phyloP scores from a whole-genome alignment of 345 rosid genomes.

The Geranium rotundifolium region DNA sequence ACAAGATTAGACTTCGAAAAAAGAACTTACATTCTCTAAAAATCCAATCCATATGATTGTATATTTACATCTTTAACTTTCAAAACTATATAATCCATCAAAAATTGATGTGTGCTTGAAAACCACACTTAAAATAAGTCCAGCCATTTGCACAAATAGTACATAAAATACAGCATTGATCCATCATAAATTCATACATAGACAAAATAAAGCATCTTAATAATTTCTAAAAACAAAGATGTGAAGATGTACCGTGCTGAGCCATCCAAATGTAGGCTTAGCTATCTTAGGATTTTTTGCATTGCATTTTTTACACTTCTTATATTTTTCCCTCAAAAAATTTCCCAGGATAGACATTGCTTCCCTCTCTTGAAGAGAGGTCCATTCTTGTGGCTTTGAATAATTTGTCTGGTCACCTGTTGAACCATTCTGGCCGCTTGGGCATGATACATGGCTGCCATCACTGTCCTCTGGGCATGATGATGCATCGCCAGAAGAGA shows the following conservation, averaged over 20 bases:
- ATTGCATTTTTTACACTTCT: slow-evolving; percentile 36
- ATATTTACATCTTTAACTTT: not conserved
- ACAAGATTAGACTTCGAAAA: not conserved
- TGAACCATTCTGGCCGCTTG: slow-evolving; percentile 20
- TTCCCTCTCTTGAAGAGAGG: slow-evolving; percentile 70
- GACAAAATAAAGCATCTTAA: not conserved
- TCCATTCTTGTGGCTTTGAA: slow-evolving; percentile 41
- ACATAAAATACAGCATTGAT: too few relatives aligned
- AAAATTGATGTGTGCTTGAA: not conserved
- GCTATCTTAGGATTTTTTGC: slow-evolving; percentile 27
- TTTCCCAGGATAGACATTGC: slow-evolving; percentile 39
- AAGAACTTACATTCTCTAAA: not conserved
- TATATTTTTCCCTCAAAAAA: slow-evolving; percentile 35
- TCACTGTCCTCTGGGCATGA: slow-evolving; percentile 28
- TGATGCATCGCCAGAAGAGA: slow-evolving; percentile 9
- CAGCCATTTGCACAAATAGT: not conserved
- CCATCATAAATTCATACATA: not conserved
- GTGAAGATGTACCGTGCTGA: slow-evolving; percentile 45
- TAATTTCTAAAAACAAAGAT: slow-evolving; percentile 1
- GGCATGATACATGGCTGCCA: slow-evolving; percentile 29
- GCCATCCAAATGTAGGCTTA: slow-evolving; percentile 74
- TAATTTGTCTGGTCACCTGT: slow-evolving; percentile 14
- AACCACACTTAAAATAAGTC: not conserved
- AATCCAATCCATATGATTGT: not conserved
- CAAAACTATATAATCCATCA: not conserved